Base-by-base conservation (phyloP, 257 asterid species). In the Echium plantagineum region DNA sequence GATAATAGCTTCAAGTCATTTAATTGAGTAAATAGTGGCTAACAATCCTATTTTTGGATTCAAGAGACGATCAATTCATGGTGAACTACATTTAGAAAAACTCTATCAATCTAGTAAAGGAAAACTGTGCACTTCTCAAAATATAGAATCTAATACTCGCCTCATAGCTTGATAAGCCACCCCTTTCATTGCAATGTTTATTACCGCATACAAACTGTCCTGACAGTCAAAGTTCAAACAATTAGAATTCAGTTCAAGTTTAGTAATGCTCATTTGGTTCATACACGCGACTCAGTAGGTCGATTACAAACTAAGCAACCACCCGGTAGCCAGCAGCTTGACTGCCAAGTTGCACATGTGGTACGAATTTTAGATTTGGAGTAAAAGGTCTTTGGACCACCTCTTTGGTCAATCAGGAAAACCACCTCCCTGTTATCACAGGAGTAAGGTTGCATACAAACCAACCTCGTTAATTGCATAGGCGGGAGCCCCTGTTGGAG, bases 141-240 rank as follows among this genome's bases (percentile, higher is more conserved):
- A 52, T 12, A 17, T 17, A 52, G 24, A 24, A 52, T 9, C 4
- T 21, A 15, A 17, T 48, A 85, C 94, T 85, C 78, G 75, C 97
- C 95, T 93, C 99, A 16, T 84, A 93, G 85, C 99, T 89, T 63
- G 97, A 82, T 69, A 89, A 78, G 66, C 81, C 84, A 16, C 84
- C 95, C 64, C 67, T 72, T 51, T 78, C 69, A 52, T 80, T 69
- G 70, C 99, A 93, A 66, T 84, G 90, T 82, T 93, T 93, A 78
- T 86, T 89, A 59, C 99, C 99, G 61, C 99, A 93, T 60, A 72
- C 68, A 76, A 93, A 93, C 83, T 93, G 96, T 72, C 99, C 97
- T 89, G 91, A 78, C 77, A 84, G 71, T 58, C 61, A 67, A 77
- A 62, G 62, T 42, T 59, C 21, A 59, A 51, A 21, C 21, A 26